A percentile compares a stretch with the other conserved stretches of the same genome.
Evolutionary conservation across 2,329 filamentous ascomycete species (phyloP).

Genomic region (Stemphylium beticola): DNA sequence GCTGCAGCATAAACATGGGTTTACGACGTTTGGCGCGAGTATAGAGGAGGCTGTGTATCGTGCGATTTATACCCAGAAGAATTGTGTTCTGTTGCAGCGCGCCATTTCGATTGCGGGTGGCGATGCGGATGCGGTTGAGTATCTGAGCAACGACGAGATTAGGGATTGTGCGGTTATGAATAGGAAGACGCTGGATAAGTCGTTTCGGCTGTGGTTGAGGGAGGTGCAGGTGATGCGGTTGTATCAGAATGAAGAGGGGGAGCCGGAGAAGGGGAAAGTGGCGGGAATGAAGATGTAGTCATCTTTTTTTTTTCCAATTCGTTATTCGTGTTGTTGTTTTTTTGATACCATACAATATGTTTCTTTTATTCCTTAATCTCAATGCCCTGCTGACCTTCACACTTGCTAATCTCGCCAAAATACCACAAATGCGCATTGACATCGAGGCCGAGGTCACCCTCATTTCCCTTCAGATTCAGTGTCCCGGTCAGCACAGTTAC

Average conservation of each 20-base stretch:
- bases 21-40: constrained; percentile 46
- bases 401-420: constrained; percentile 44
- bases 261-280: constrained; percentile 31
- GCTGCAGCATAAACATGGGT: constrained; percentile 53
- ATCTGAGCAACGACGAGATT: constrained; percentile 45
- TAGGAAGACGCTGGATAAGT: constrained; percentile 41
- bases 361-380: constrained; percentile 25
- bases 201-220: constrained; percentile 50
- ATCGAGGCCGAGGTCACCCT: constrained; percentile 35
- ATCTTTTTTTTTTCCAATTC: neutral
- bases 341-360: neutral
- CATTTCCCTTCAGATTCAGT: constrained; percentile 38
- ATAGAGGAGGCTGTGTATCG: constrained; percentile 53
- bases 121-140: constrained; percentile 31
- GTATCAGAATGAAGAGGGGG: constrained; percentile 47
- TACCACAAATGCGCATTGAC: constrained; percentile 44
- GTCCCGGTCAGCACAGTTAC: constrained; percentile 26
- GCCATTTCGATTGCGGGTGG: constrained; percentile 39
- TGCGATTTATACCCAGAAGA: constrained; percentile 49
- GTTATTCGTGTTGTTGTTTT: neutral
- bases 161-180: constrained; percentile 46
- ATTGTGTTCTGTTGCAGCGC: constrained; percentile 44
- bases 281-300: constrained; percentile 31
- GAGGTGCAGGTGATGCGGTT: constrained; percentile 46
- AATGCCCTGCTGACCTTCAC: constrained; percentile 35